Conservation (phyloP, 805 yeast genomes). For the Tetrapisispora taiwanensis region DNA sequence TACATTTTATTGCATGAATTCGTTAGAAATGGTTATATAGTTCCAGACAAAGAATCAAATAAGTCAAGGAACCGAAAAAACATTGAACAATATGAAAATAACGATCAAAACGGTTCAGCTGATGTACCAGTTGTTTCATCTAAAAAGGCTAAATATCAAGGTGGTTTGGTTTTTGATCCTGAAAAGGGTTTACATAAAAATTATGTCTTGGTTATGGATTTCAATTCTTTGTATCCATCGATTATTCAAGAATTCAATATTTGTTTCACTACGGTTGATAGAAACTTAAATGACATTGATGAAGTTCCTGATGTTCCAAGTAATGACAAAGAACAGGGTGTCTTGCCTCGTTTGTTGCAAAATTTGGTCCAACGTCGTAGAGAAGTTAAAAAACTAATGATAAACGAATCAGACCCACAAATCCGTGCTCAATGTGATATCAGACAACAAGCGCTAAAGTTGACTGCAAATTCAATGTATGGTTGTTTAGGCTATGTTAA, state of each 20-base stretch:
- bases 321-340: slow-evolving; percentile 54
- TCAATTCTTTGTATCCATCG: slow-evolving; percentile 93
- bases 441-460: slow-evolving; percentile 88
- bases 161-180: slow-evolving; percentile 95
- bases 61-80: slow-evolving; percentile 30
- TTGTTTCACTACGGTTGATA: slow-evolving; percentile 89
- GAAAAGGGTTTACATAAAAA: slow-evolving; percentile 89
- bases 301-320: slow-evolving; percentile 63
- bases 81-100: slow-evolving; percentile 21
- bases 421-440: slow-evolving; percentile 84
- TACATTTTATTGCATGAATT: slow-evolving; percentile 88
- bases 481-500: slow-evolving; percentile 92
- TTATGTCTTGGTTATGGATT: slow-evolving; percentile 89
- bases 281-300: slow-evolving; percentile 47
- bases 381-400: slow-evolving; percentile 79
- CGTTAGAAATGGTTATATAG: slow-evolving; percentile 62
- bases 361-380: slow-evolving; percentile 84
- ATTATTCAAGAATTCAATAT: slow-evolving; percentile 95
- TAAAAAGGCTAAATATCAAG: slow-evolving; percentile 69
- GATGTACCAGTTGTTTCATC: slow-evolving; percentile 37
- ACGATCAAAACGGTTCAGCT: slow-evolving; percentile 27
- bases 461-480: slow-evolving; percentile 99
- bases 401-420: slow-evolving; percentile 52
- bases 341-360: slow-evolving; percentile 73
- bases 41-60: slow-evolving; percentile 70